phyloP scores from a whole-genome alignment of 1,284 basidiomycete species.

The Pholiota adiposa region DNA sequence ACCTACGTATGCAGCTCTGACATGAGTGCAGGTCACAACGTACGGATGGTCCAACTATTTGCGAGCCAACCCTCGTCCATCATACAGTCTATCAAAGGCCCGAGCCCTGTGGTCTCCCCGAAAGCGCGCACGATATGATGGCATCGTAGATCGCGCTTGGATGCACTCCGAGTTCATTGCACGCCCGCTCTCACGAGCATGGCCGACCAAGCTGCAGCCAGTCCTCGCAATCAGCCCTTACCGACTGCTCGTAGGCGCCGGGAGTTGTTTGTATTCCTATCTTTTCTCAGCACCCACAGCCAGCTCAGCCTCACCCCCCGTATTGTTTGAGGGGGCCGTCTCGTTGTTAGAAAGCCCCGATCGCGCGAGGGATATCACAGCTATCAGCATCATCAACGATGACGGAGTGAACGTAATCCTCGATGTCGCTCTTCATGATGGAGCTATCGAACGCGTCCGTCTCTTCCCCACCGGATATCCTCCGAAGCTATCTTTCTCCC shows the following conservation, averaged over 20 bases:
- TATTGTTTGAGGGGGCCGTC: slow-evolving; percentile 55
- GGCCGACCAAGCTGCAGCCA: slow-evolving; percentile 63
- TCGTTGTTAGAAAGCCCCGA: slow-evolving; percentile 41
- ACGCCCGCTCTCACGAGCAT: slow-evolving; percentile 67
- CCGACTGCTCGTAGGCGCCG: slow-evolving; percentile 66
- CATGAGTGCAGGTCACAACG: slow-evolving; percentile 51
- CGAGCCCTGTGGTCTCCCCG: slow-evolving; percentile 50
- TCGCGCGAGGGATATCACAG: slow-evolving; percentile 55
- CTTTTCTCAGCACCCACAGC: slow-evolving; percentile 41
- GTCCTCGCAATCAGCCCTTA: slow-evolving; percentile 60
- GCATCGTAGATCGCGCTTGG: slow-evolving; percentile 62
- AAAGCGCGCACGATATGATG: slow-evolving; percentile 55
- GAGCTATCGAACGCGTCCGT: slow-evolving; percentile 53
- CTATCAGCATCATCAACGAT: slow-evolving; percentile 50
- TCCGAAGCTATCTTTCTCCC: slow-evolving; percentile 31
- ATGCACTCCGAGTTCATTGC: slow-evolving; percentile 55
- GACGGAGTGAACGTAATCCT: slow-evolving; percentile 51
- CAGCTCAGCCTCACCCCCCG: slow-evolving; percentile 39
- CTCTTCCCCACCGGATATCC: slow-evolving; percentile 21
- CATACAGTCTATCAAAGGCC: slow-evolving; percentile 53
- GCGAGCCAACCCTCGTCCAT: slow-evolving; percentile 52
- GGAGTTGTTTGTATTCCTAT: slow-evolving; percentile 62
- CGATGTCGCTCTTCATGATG: slow-evolving; percentile 66
- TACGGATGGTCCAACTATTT: slow-evolving; percentile 65
- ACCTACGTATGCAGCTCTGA: no score